Evolutionary conservation across 202 grass and related monocot species (phyloP).

Genomic region (Saccharum hybrid): DNA sequence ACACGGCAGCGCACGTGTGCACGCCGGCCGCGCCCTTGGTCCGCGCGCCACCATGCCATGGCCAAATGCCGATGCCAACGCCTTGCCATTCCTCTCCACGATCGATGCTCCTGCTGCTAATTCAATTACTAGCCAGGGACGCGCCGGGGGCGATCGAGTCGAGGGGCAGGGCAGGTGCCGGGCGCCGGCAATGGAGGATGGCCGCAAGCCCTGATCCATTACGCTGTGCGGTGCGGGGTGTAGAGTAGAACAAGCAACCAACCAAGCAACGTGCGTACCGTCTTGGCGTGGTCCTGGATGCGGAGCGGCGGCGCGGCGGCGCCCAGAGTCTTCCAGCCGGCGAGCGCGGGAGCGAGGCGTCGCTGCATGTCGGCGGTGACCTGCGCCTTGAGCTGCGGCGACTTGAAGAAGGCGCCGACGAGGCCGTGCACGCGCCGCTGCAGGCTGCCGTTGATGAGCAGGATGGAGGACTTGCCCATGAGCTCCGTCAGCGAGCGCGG

Average conservation of each 20-base stretch:
- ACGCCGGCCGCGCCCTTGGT: slow-evolving; percentile 44
- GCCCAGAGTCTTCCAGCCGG: slow-evolving; percentile 9
- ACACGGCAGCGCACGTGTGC: slow-evolving; percentile 91
- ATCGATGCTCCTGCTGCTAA: neutral
- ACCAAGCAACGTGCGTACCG: slow-evolving; percentile 48
- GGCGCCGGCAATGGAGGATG: neutral
- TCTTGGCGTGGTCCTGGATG: slow-evolving; percentile 92
- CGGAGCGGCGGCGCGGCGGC: slow-evolving; percentile 53
- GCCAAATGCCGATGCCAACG: no score
- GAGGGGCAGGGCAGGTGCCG: neutral
- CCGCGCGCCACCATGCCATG: slow-evolving; percentile 48
- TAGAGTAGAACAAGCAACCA: no score
- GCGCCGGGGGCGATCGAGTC: neutral
- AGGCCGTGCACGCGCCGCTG: slow-evolving; percentile 87
- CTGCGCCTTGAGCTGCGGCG: slow-evolving; percentile 72
- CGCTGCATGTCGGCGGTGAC: slow-evolving; percentile 90
- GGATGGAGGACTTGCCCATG: slow-evolving; percentile 97
- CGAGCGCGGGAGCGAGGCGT: slow-evolving; percentile 47
- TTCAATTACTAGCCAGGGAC: neutral
- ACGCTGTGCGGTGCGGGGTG: no score
- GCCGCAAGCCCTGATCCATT: no score
- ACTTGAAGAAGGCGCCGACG: slow-evolving; percentile 91
- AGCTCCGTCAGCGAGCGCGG: slow-evolving; percentile 88
- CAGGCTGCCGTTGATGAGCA: slow-evolving; percentile 84
- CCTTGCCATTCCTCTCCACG: neutral